Base-by-base conservation (phyloP, 768 basidiomycete genomes). In the Mycena metata region DNA sequence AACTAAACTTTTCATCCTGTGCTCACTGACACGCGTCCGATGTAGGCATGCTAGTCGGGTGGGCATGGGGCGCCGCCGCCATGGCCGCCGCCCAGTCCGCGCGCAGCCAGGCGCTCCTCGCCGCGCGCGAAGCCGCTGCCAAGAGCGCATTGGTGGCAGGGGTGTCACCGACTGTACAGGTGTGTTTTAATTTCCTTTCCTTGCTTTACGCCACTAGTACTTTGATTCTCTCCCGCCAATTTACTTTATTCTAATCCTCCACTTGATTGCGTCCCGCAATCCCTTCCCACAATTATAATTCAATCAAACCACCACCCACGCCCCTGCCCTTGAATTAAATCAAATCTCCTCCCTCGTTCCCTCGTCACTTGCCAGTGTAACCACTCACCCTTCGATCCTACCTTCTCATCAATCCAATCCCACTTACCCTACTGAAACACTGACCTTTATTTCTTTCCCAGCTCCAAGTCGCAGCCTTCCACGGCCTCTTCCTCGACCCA, bases 51-150 rank as follows among this genome's bases (percentile, higher is more conserved):
- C 68, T 83, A 21, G 47, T 83, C 30, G 84, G 84, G 19, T 85
- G 85, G 85, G 85, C 82, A 21, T 83, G 83, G 80, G 83, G 82
- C 26, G 77, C 72, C 54, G 84, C 82, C 16, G 80, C 80, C 0
- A 86, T 84, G 83, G 83, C 80, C 5, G 78, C 84, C 11, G 82
- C 78, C 6, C 70, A 80, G 24, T 73, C 79, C 54, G 82, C 77
- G 1, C 76, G 83, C 58, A 80, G 79, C 64, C 75, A 78, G 36
- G 60, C 77, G 19, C 74, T 83, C 13, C 72, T 84, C 10, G 79
- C 77, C 9, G 71, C 75, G 23, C 81, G 83, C 23, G 2, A 72
- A 15, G 78, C 79, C 11, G 79, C 81, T 51, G 76, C 81, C 2
- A 77, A 80, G 82, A 84, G 59, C 51, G 79, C 30, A 2, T 46